Percentiles rank a stretch among this genome's conserved stretches.
phyloP scores from a whole-genome alignment of 2,329 filamentous ascomycete species.

The Chaetothyriales sp. region DNA sequence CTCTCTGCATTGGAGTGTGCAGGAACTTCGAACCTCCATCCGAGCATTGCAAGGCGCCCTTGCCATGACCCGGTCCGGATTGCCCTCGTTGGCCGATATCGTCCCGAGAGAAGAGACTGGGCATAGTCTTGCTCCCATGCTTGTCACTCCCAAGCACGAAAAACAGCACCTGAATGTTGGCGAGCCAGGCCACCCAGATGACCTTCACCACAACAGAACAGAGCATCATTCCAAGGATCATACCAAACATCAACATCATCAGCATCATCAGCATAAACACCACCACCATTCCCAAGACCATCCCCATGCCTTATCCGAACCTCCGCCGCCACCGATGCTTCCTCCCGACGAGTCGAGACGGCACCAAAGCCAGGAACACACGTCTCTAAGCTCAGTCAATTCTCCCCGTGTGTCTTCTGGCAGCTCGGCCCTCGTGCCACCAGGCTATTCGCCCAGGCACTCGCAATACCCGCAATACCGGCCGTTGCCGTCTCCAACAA shows the following conservation, averaged over 20 bases:
- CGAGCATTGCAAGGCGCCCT: slow-evolving; percentile 7
- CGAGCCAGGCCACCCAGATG: slow-evolving; percentile 2
- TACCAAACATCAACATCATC: slow-evolving; percentile 5
- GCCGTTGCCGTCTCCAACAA: slow-evolving; percentile 17
- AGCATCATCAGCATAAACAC: slow-evolving; percentile 2
- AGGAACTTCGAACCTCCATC: slow-evolving; percentile 8
- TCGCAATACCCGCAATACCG: slow-evolving; percentile 8
- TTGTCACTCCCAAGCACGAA: slow-evolving; percentile 1
- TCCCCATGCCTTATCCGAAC: slow-evolving; percentile 19
- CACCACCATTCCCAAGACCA: slow-evolving; percentile 17
- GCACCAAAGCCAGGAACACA: slow-evolving; percentile 7
- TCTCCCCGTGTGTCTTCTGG: slow-evolving; percentile 11
- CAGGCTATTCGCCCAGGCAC: slow-evolving; percentile 11
- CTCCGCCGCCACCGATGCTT: slow-evolving; percentile 13
- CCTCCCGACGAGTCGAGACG: slow-evolving; percentile 10
- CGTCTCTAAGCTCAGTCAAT: slow-evolving; percentile 3
- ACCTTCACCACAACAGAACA: slow-evolving; percentile 7
- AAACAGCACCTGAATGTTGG: slow-evolving; percentile 5
- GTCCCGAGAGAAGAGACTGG: slow-evolving; percentile 1
- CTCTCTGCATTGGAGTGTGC: slow-evolving; percentile 11
- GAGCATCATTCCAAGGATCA: slow-evolving; percentile 6
- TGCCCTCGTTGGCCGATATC: slow-evolving; percentile 10
- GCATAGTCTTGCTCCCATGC: slow-evolving; percentile 1
- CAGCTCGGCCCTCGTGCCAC: slow-evolving; percentile 7
- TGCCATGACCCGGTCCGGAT: slow-evolving; percentile 6